Conservation (phyloP, 805 yeast genomes). For the Candida sithepensis region DNA sequence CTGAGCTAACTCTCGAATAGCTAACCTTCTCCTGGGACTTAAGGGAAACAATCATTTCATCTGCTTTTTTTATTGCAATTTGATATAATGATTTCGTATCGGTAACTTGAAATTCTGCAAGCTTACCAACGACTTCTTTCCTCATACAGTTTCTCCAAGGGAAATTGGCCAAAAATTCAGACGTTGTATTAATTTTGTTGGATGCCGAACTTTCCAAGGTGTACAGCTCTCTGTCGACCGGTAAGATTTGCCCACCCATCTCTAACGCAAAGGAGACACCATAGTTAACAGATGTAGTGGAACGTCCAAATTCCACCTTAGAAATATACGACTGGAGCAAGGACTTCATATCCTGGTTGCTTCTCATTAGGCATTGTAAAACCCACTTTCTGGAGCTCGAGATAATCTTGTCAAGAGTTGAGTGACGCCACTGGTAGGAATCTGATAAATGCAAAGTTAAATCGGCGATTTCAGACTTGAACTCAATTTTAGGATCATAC, state of each 20-base stretch:
- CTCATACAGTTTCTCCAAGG: conserved; percentile 52
- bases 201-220: conserved; percentile 33
- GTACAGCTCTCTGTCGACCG: conserved; percentile 62
- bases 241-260: conserved; percentile 72
- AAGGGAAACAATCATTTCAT: conserved; percentile 5
- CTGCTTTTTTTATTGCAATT: conserved; percentile 9
- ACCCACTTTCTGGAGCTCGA: conserved; percentile 68
- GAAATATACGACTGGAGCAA: conserved; percentile 76
- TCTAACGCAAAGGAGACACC: conserved; percentile 92
- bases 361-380: conserved; percentile 46
- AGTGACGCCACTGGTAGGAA: conserved; percentile 68
- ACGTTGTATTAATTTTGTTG: conserved; percentile 50
- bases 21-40: conserved; percentile 16
- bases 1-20: conserved; percentile 34
- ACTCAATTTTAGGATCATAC: conserved; percentile 79
- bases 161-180: conserved; percentile 73
- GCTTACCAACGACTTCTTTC: conserved; percentile 32
- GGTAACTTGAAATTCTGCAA: conserved; percentile 21
- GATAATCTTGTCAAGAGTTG: conserved; percentile 59
- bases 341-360: conserved; percentile 73
- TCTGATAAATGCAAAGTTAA: conserved; percentile 65
- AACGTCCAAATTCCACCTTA: conserved; percentile 18
- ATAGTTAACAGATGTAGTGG: conserved; percentile 44
- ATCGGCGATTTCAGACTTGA: conserved; percentile 40
- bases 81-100: conserved; percentile 21